These are phyloP conservation scores for Dovyalis caffra DNA, from an alignment of 345 rosid genomes.

Conservation along the genomic window DNA sequence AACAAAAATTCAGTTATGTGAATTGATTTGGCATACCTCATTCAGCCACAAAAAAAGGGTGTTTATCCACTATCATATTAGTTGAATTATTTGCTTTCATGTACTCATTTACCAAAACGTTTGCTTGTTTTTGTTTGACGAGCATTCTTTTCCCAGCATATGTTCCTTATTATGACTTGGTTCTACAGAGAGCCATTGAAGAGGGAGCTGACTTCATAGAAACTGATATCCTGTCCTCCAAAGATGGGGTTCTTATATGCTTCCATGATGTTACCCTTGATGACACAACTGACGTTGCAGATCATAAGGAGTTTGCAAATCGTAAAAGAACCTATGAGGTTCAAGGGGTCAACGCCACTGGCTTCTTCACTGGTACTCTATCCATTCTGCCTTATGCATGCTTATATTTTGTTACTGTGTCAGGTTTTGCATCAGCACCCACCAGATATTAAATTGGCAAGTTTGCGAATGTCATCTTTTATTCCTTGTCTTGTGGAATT, in stretches of 20 bases:
- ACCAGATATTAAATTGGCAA: neutral
- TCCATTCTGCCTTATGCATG: neutral
- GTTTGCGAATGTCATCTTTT: neutral
- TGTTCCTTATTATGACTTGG: neutral
- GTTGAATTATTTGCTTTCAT: neutral
- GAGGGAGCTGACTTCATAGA: slow-evolving; percentile 97
- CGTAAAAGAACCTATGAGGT: slow-evolving; percentile 84
- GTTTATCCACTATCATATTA: too few relatives aligned
- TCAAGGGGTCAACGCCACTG: slow-evolving; percentile 68
- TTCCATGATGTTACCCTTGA: slow-evolving; percentile 80
- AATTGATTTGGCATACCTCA: neutral
- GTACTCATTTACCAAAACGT: neutral
- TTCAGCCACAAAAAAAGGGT: neutral
- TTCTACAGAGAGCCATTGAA: slow-evolving; percentile 82
- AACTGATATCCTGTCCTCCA: slow-evolving; percentile 71
- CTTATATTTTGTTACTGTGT: slow-evolving; percentile 10
- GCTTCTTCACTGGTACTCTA: slow-evolving; percentile 74
- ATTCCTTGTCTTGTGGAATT: neutral
- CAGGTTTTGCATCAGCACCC: neutral
- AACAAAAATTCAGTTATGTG: neutral
- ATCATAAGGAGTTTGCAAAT: slow-evolving; percentile 73
- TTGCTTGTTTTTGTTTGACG: neutral
- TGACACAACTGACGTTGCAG: slow-evolving; percentile 63
- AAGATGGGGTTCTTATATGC: slow-evolving; percentile 85
- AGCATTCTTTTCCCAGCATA: neutral